Percentiles rank a stretch among this genome's conserved stretches.
Evolutionary conservation across 164 flowering plant species (phyloP).

Genomic region (Magnolia kwangsiensis): DNA sequence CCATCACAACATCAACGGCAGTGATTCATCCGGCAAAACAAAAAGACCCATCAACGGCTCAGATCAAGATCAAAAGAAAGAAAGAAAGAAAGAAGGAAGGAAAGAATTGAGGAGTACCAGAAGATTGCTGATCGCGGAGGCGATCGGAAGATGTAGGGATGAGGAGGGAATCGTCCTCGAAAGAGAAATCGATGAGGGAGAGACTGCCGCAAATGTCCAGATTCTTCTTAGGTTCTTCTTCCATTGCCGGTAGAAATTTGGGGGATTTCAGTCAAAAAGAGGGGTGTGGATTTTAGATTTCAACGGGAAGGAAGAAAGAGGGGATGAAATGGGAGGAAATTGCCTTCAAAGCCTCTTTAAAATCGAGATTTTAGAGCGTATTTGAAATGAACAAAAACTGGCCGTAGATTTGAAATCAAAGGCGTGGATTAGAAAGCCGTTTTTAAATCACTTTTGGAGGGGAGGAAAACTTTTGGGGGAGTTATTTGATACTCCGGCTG

Average conservation of each 20-base stretch:
- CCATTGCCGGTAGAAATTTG: not conserved
- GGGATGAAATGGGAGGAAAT: not conserved
- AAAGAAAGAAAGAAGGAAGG: not conserved
- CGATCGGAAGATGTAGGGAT: constrained; percentile 1
- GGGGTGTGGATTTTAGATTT: not conserved
- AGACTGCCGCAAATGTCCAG: constrained; percentile 2
- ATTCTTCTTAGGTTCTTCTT: constrained; percentile 2
- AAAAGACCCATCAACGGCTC: not conserved
- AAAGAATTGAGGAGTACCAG: not conserved
- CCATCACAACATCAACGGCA: not conserved
- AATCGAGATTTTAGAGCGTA: not conserved
- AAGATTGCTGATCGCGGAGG: constrained; percentile 13
- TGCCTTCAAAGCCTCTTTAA: not conserved
- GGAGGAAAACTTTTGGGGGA: not conserved
- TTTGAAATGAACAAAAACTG: not conserved
- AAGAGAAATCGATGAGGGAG: constrained; percentile 12
- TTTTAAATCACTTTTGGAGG: not conserved
- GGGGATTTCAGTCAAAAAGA: not conserved
- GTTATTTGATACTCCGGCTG: not conserved
- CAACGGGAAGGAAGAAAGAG: not conserved
- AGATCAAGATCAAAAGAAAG: not conserved
- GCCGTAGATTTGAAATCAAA: not conserved
- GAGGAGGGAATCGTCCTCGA: constrained; percentile 8
- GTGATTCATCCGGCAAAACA: not conserved
- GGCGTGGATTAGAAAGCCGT: not conserved